Percentiles rank a stretch among this genome's conserved stretches.
phyloP scores from a whole-genome alignment of 2,329 filamentous ascomycete species.

The Curvularia verruculosa region DNA sequence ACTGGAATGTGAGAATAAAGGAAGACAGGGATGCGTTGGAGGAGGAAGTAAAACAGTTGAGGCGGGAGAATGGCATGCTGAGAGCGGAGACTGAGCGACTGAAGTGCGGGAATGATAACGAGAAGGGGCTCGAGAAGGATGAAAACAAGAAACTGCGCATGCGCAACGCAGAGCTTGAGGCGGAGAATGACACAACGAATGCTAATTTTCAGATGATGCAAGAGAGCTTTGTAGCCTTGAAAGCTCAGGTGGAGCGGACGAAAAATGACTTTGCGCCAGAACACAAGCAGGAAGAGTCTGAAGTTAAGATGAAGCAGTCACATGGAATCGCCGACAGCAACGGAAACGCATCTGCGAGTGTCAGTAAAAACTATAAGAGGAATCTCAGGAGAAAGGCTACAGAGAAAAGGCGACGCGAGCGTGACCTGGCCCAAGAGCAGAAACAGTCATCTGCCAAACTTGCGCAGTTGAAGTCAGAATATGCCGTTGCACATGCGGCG shows the following conservation, averaged over 20 bases:
- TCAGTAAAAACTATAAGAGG: background rate
- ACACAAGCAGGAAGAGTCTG: background rate
- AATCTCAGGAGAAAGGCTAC: background rate
- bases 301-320: background rate
- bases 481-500: background rate
- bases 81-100: background rate
- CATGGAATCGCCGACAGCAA: background rate
- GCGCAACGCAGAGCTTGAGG: constrained; percentile 1
- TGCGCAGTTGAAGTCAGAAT: background rate
- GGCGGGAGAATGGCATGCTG: background rate
- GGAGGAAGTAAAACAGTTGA: background rate
- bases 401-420: background rate
- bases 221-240: background rate
- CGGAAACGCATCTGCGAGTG: background rate
- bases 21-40: background rate
- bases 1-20: constrained; percentile 3
- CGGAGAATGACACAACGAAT: background rate
- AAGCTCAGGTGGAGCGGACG: background rate
- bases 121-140: background rate
- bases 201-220: background rate
- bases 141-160: background rate
- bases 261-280: background rate
- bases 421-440: background rate
- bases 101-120: background rate
- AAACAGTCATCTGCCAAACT: background rate